phyloP scores from a whole-genome alignment of 139 green algal species.

The Chloropicon primus region DNA sequence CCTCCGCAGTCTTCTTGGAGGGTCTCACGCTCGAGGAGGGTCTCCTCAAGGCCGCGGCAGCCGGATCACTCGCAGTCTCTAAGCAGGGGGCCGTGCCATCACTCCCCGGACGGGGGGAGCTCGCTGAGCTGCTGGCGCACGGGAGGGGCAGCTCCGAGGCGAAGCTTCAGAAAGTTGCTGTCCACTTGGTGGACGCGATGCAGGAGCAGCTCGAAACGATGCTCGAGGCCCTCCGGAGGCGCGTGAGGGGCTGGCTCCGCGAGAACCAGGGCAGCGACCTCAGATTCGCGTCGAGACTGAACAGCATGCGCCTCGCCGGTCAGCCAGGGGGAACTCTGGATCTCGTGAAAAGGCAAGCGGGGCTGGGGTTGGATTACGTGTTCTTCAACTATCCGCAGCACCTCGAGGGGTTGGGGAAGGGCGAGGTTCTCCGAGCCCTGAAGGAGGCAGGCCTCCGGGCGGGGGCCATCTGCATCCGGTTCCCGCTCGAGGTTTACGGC shows the following conservation, averaged over 20 bases:
- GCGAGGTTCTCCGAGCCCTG: slow-evolving; percentile 18
- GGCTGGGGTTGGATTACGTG: slow-evolving; percentile 28
- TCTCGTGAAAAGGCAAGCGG: slow-evolving; percentile 24
- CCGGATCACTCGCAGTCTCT: slow-evolving; percentile 31
- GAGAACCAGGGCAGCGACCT: background rate
- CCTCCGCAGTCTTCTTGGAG: slow-evolving; percentile 57
- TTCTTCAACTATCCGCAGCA: slow-evolving; percentile 55
- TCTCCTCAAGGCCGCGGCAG: slow-evolving; percentile 22
- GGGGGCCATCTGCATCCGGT: slow-evolving; percentile 34
- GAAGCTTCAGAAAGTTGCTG: background rate
- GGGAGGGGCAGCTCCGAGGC: too few species aligned
- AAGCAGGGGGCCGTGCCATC: slow-evolving; percentile 30
- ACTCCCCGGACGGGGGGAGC: slow-evolving; percentile 31
- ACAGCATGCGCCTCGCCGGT: slow-evolving; percentile 29
- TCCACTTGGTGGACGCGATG: background rate
- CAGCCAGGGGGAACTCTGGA: slow-evolving; percentile 22
- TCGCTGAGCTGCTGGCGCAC: slow-evolving; percentile 24
- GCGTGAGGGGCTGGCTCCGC: too few species aligned
- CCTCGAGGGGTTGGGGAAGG: slow-evolving; percentile 8
- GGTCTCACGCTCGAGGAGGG: slow-evolving; percentile 24
- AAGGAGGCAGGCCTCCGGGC: slow-evolving; percentile 15
- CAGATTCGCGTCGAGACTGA: slow-evolving; percentile 16
- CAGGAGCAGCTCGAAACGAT: slow-evolving; percentile 4
- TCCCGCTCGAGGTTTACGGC: slow-evolving; percentile 20
- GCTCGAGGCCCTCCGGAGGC: too few species aligned